Evolutionary conservation across 75 land plant genomes (phyloP), one percentile per base, ranked within the genome.

Genomic region (Pinus albicaulis): DNA sequence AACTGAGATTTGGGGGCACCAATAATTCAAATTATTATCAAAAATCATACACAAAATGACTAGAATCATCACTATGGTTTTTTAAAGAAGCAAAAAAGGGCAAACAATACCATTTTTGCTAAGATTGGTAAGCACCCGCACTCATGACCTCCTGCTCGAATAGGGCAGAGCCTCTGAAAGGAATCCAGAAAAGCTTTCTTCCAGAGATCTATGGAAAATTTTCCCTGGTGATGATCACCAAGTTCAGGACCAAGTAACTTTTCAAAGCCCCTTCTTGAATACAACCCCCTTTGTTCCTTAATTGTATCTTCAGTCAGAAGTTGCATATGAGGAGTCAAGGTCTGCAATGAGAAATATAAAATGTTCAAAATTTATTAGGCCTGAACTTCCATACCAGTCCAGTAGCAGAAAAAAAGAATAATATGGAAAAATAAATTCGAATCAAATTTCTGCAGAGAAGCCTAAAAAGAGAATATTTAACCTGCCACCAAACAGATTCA

Each of bases 401-500:
- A 48, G 11, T 68, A 8, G 11, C 38, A 68, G 12, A 41, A 38
- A 41, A 68, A 41, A 13, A 19, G 71, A 38, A 20, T 7, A 41
- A 38, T n/a, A 3, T 3, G 10, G 34, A 14, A 48, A 69, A 28
- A n/a, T 69, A 12, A 36, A 61, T 25, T 28, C 7, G 60, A 58
- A 41, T 59, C 7, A 19, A 76, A 44, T 16, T 41, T 56, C 19
- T 17, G 57, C 4, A 57, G 55, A 74, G 34, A 61, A 23, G 23
- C 20, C 14, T 74, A 57, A 6, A 55, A 25, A 55, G 36, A 58
- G 22, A 24, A 74, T 44, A 58, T 41, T 76, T 59, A 74, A 95
- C 99, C 99, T 96, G 99, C 98, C 99, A 96, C 99, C 99, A 96
- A 28, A 96, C 86, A 59, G 94, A 94, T 78, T 96, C 99, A 70